Base-by-base conservation (phyloP, 1,284 basidiomycete species). In the Sanghuangporus weigelae region DNA sequence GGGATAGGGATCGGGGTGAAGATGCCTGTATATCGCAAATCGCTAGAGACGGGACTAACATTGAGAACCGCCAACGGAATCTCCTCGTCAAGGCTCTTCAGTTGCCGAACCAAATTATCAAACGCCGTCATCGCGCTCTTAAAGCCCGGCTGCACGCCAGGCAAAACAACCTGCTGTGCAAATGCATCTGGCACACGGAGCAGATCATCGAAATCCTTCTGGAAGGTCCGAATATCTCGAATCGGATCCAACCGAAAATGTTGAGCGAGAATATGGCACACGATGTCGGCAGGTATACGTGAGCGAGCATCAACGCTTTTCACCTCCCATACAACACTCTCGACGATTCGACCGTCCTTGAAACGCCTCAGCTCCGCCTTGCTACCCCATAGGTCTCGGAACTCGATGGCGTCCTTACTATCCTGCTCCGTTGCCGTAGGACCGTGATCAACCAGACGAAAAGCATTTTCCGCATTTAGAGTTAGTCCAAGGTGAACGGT, bases 281-380 rank as follows among this genome's bases (percentile, higher is more conserved):
- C 83, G 68, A 98, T 85, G 72, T 84, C 81, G 7, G 81, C 77
- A 0, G 95, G 94, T 46, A 99, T 88, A 58, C 88, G 83, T 1
- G 85, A 81, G 7, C 92, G 87, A 67, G 95, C 93, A 66, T 94
- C 92, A 0, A 81, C 79, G 5, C 80, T 86, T 66, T 81, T 81
- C 14, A 89, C 84, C 7, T 90, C 84, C 97, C 97, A 99, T 0
- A 98, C 95, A 12, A 99, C 94, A 71, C 92, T 95, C 74, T 98
- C 94, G 7, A 85, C 74, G 67, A 99, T 98, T 5, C 90, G 84
- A 0, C 96, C 96, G 71, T 99, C 96, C 74, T 98, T 96, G 82
- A 99, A 99, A 19, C 96, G 85, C n/a, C 97, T 85, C 21, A 98
- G 79, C 73, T 99, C 96, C 0, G 96, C 89, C 72, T 93, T 93